Evolutionary conservation across 306 rosid genomes (phyloP).

Genomic region (Ziziphus jujuba): DNA sequence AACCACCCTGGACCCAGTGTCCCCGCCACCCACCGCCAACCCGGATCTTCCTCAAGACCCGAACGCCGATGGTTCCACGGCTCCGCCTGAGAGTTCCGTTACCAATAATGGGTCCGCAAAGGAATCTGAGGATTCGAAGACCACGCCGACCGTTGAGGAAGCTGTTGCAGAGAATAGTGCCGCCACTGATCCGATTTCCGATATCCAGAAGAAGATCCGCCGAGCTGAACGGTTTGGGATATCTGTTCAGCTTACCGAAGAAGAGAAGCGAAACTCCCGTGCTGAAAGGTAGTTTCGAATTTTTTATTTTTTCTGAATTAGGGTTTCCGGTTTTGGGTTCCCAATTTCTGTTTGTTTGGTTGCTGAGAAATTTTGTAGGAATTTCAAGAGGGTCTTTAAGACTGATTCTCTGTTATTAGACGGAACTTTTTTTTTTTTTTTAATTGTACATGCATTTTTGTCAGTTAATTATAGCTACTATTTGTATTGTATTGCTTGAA

Average conservation of each 20-base stretch:
- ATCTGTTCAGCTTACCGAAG: slow-evolving; percentile 64
- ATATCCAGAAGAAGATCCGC: slow-evolving; percentile 69
- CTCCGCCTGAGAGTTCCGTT: slow-evolving; percentile 5
- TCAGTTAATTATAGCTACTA: neutral
- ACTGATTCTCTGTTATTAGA: too few species aligned
- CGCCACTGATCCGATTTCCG: slow-evolving; percentile 38
- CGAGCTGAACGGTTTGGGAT: slow-evolving; percentile 97
- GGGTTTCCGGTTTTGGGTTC: neutral
- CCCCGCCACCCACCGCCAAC: slow-evolving; percentile 17
- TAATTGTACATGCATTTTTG: neutral
- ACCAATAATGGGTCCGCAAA: slow-evolving; percentile 21
- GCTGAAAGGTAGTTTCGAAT: slow-evolving; percentile 62
- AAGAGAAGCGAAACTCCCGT: slow-evolving; percentile 86
- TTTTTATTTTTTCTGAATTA: neutral
- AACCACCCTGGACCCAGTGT: slow-evolving; percentile 48
- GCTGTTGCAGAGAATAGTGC: slow-evolving; percentile 12
- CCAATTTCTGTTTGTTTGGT: neutral
- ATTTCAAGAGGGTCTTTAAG: too few species aligned
- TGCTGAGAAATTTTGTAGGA: neutral
- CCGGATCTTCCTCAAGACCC: slow-evolving; percentile 33
- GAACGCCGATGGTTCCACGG: slow-evolving; percentile 1
- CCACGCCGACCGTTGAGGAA: slow-evolving; percentile 8
- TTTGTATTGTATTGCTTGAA: neutral
- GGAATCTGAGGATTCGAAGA: slow-evolving; percentile 36
- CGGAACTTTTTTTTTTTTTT: too few species aligned